Conservation (phyloP, 768 basidiomycete species). For the Clavaria fumosa region DNA sequence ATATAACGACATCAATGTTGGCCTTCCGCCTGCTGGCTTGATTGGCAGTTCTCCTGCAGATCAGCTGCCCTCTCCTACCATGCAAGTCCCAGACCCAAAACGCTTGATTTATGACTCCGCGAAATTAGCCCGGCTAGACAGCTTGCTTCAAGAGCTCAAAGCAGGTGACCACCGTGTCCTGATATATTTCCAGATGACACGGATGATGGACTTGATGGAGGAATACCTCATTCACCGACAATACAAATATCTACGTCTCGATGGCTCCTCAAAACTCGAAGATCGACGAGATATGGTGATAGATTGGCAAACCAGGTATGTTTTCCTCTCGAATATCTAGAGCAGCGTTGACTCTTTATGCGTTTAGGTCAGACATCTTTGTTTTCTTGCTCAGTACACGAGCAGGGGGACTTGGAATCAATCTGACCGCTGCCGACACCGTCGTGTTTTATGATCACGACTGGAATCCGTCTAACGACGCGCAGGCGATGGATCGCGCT, state of each 20-base stretch:
- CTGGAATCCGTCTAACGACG: slow-evolving; percentile 96
- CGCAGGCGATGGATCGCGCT: slow-evolving; percentile 96
- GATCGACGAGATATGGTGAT: slow-evolving; percentile 98
- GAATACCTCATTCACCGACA: slow-evolving; percentile 96
- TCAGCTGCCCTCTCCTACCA: slow-evolving; percentile 67
- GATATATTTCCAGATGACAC: slow-evolving; percentile 99
- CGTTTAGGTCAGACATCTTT: slow-evolving; percentile 65
- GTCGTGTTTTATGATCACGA: slow-evolving; percentile 93
- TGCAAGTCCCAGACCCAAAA: slow-evolving; percentile 92
- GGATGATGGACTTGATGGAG: slow-evolving; percentile 99
- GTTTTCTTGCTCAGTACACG: slow-evolving; percentile 84
- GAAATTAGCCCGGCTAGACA: slow-evolving; percentile 83
- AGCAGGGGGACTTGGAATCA: slow-evolving; percentile 94
- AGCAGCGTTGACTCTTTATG: too few relatives aligned
- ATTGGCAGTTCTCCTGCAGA: slow-evolving; percentile 46
- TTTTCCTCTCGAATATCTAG: not conserved
- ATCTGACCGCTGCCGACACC: slow-evolving; percentile 90
- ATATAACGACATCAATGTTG: slow-evolving; percentile 39
- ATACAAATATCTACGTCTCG: slow-evolving; percentile 85
- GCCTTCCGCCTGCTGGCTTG: slow-evolving; percentile 51
- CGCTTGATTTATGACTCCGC: slow-evolving; percentile 92
- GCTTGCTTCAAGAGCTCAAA: slow-evolving; percentile 84
- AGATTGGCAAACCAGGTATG: slow-evolving; percentile 91
- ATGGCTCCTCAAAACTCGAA: slow-evolving; percentile 88
- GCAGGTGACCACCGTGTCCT: slow-evolving; percentile 84